These are phyloP conservation scores for Skeletonema menzelii DNA, from an alignment of 108 stramenopile species.

Conservation along the genomic window DNA sequence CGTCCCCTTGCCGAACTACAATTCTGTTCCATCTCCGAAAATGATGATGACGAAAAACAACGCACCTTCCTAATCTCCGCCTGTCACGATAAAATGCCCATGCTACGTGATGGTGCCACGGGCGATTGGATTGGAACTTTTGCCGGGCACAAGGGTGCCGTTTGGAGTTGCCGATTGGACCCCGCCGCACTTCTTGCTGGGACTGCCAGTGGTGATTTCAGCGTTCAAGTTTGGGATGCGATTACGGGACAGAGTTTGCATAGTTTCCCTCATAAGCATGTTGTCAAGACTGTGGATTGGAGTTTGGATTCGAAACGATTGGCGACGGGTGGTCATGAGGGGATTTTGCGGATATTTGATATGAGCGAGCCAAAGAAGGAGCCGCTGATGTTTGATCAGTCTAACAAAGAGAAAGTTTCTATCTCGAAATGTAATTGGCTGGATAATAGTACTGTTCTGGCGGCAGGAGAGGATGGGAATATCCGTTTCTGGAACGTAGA, in stretches of 20 bases:
- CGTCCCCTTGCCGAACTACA: conserved; percentile 89
- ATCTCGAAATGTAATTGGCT: conserved; percentile 77
- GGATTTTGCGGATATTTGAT: conserved; percentile 86
- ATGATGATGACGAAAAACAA: conserved; percentile 19
- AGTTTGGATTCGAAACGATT: conserved; percentile 71
- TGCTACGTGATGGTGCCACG: conserved; percentile 92
- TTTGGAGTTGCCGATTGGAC: conserved; percentile 95
- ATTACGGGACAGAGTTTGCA: conserved; percentile 78
- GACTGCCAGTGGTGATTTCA: conserved; percentile 89
- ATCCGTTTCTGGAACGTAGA: conserved; percentile 70
- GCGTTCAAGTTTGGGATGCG: conserved; percentile 87
- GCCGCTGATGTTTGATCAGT: conserved; percentile 40
- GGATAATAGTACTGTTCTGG: conserved; percentile 49
- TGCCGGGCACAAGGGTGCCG: conserved; percentile 99
- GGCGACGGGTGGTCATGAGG: conserved; percentile 96
- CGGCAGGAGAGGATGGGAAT: conserved; percentile 68
- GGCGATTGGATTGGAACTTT: conserved; percentile 99
- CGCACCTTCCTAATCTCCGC: conserved; percentile 74
- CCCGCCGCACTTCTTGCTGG: conserved; percentile 78
- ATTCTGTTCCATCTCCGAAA: conserved; percentile 58
- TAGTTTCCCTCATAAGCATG: conserved; percentile 91
- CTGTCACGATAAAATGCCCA: conserved; percentile 91
- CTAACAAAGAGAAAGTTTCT: conserved; percentile 43
- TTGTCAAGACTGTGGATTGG: conserved; percentile 96
- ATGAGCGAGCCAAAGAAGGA: conserved; percentile 35